phyloP scores from a whole-genome alignment of 805 yeast species.

The Vanderwaltozyma yarrowii region DNA sequence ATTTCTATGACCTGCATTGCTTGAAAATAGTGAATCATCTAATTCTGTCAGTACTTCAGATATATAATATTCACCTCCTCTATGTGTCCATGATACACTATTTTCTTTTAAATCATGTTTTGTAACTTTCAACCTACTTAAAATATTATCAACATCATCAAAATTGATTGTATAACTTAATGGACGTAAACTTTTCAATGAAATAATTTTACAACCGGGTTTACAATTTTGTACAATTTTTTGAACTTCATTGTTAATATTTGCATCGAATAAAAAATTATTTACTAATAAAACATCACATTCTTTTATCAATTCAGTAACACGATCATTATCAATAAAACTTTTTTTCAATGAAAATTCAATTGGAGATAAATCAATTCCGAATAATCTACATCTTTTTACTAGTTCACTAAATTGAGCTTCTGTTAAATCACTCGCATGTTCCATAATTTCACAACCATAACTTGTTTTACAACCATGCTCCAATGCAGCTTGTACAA shows the following conservation, averaged over 20 bases:
- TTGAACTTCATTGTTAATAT: slow-evolving; percentile 58
- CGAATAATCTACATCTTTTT: slow-evolving; percentile 51
- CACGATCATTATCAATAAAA: slow-evolving; percentile 56
- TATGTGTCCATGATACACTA: slow-evolving; percentile 82
- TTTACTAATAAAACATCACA: slow-evolving; percentile 72
- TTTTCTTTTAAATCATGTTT: slow-evolving; percentile 53
- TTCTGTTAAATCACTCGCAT: slow-evolving; percentile 61
- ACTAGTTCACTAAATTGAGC: slow-evolving; percentile 49
- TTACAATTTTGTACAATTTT: slow-evolving; percentile 51
- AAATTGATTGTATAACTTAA: slow-evolving; percentile 55
- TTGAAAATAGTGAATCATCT: slow-evolving; percentile 23
- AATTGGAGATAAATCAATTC: slow-evolving; percentile 48
- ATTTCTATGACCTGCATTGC: slow-evolving; percentile 18
- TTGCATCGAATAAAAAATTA: slow-evolving; percentile 75
- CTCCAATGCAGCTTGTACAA: slow-evolving; percentile 80
- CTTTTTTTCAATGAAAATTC: slow-evolving; percentile 56
- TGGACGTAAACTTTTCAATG: slow-evolving; percentile 70
- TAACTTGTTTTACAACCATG: slow-evolving; percentile 66
- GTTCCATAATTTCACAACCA: slow-evolving; percentile 85
- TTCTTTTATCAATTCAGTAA: slow-evolving; percentile 41
- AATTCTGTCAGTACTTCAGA: slow-evolving; percentile 48
- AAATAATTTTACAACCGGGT: slow-evolving; percentile 69
- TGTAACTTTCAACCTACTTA: slow-evolving; percentile 56
- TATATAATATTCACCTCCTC: slow-evolving; percentile 67
- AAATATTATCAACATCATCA: slow-evolving; percentile 42